Percentiles rank a stretch among this genome's conserved stretches.
phyloP scores from a whole-genome alignment of 345 rosid genomes.

The Aquilaria sinensis region DNA sequence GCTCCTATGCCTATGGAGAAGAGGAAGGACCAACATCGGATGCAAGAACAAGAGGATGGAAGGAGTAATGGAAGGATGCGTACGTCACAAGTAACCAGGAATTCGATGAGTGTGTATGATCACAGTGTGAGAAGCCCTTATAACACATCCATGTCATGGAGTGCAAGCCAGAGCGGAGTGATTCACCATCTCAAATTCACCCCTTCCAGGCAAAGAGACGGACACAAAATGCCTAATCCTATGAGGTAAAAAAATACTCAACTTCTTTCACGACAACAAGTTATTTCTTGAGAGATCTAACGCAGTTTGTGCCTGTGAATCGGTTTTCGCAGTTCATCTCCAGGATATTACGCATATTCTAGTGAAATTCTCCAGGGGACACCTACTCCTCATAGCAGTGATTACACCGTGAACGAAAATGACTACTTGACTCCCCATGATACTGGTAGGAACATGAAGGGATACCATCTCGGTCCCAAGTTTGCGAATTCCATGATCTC shows the following conservation, averaged over 20 bases:
- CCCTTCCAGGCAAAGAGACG: conserved; percentile 33
- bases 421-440: conserved; percentile 44
- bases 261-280: conserved; percentile 6
- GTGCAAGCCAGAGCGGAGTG: conserved; percentile 32
- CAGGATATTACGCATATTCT: conserved; percentile 35
- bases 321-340: conserved; percentile 33
- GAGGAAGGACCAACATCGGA: background rate
- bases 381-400: conserved; percentile 66
- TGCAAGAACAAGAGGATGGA: background rate
- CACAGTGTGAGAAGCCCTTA: conserved; percentile 47
- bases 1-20: conserved; percentile 18
- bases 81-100: conserved; percentile 17
- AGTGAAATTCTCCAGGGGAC: conserved; percentile 40
- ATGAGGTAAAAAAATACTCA: conserved; percentile 31
- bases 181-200: conserved; percentile 37
- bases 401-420: conserved; percentile 61
- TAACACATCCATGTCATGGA: conserved; percentile 44
- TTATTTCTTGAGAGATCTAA: background rate
- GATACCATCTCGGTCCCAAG: conserved; percentile 29
- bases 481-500: conserved; percentile 44
- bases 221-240: conserved; percentile 21
- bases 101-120: conserved; percentile 27
- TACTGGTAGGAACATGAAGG: background rate
- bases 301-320: background rate
- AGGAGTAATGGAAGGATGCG: conserved; percentile 21